phyloP scores from a whole-genome alignment of 2,329 filamentous ascomycete species.

The Talaromyces marneffei region DNA sequence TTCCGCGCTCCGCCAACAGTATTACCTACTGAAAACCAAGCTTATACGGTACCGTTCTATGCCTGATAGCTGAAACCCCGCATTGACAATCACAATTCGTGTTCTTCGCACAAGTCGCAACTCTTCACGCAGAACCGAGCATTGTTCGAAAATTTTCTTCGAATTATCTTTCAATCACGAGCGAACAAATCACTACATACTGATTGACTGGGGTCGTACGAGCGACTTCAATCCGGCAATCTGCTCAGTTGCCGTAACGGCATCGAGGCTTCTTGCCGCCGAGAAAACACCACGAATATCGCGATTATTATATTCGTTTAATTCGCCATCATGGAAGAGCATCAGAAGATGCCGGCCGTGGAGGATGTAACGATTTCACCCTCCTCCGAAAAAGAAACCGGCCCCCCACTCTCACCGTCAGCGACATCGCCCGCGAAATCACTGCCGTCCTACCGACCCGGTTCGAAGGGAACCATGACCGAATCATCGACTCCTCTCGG shows the following conservation, averaged over 20 bases:
- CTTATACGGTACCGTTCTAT: not conserved
- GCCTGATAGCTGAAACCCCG: not conserved
- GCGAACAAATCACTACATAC: not conserved
- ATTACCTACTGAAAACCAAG: not conserved
- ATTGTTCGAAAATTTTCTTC: not conserved
- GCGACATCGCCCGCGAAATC: slow-evolving; percentile 24
- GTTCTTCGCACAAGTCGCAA: slow-evolving; percentile 1
- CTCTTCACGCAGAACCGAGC: not conserved
- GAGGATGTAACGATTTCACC: slow-evolving; percentile 20
- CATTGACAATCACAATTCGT: not conserved
- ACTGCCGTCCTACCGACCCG: slow-evolving; percentile 24
- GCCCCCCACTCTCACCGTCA: slow-evolving; percentile 19
- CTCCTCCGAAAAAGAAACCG: slow-evolving; percentile 19
- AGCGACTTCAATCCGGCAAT: not conserved
- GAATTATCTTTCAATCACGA: not conserved
- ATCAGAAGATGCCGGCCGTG: slow-evolving; percentile 18
- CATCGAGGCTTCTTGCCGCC: not conserved
- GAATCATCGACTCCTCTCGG: slow-evolving; percentile 76
- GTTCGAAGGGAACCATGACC: slow-evolving; percentile 6
- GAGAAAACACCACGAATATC: not conserved
- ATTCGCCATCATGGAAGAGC: slow-evolving; percentile 17
- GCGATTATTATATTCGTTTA: not conserved
- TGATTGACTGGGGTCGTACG: not conserved
- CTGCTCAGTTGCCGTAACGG: slow-evolving; percentile 1
- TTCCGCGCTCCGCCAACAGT: not conserved